Conservation (phyloP, 208 protist genomes). For the Acanthamoeba triangularis region DNA sequence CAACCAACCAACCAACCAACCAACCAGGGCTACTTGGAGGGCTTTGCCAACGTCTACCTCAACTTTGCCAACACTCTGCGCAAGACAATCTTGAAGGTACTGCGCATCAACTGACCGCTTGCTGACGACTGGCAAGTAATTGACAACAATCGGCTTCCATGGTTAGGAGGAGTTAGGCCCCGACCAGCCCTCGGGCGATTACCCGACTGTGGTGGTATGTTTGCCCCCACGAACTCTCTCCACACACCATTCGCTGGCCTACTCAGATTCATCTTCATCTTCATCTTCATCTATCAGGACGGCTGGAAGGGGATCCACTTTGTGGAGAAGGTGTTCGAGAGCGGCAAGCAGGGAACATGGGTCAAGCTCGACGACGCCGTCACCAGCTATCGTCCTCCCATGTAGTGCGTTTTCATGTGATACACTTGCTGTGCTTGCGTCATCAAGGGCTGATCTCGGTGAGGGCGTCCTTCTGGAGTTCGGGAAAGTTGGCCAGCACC, state of each 20-base stretch:
- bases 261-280: too few relatives aligned
- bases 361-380: conserved; percentile 21
- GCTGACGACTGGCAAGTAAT: not conserved
- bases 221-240: not conserved
- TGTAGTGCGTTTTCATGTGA: not conserved
- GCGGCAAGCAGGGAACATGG: not conserved
- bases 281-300: not conserved
- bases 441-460: not conserved
- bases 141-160: not conserved
- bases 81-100: not conserved
- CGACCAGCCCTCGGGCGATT: conserved; percentile 14
- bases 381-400: not conserved
- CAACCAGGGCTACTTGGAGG: conserved; percentile 19
- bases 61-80: conserved; percentile 16
- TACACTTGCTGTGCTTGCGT: not conserved
- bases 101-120: not conserved
- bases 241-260: too few relatives aligned
- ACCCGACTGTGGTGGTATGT: not conserved
- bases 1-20: not conserved
- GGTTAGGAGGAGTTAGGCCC: not conserved
- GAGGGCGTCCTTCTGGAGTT: conserved; percentile 27
- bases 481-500: conserved; percentile 17
- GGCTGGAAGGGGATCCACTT: not conserved
- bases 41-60: conserved; percentile 32
- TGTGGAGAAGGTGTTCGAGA: conserved; percentile 33